Conservation (phyloP, 2,329 filamentous ascomycete species). For the Xylaria digitata region DNA sequence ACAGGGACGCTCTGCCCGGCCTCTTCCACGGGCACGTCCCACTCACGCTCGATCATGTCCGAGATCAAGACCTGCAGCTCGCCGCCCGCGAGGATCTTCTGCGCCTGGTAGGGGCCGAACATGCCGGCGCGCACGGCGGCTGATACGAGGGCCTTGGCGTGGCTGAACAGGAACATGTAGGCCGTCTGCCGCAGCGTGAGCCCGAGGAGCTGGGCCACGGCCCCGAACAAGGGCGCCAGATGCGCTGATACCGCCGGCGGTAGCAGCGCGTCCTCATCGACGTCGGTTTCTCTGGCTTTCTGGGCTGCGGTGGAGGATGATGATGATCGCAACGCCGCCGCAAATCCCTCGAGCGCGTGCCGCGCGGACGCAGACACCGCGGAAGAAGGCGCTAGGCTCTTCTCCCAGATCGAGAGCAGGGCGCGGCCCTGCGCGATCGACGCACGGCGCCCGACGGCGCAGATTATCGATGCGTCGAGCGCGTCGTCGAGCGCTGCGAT, state of each 20-base stretch:
- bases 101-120: constrained; percentile 84
- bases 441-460: constrained; percentile 81
- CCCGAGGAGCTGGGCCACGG: constrained; percentile 70
- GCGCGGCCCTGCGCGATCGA: constrained; percentile 81
- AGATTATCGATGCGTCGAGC: constrained; percentile 80
- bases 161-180: constrained; percentile 80
- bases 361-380: constrained; percentile 43
- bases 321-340: constrained; percentile 36
- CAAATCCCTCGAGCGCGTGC: constrained; percentile 31
- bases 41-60: constrained; percentile 69
- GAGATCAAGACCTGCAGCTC: constrained; percentile 69
- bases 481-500: constrained; percentile 75
- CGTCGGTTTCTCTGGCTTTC: not conserved
- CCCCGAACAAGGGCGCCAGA: constrained; percentile 77
- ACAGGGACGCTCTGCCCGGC: constrained; percentile 80
- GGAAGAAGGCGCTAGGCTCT: constrained; percentile 64
- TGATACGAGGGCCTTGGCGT: constrained; percentile 80
- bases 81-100: constrained; percentile 73
- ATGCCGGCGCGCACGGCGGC: constrained; percentile 82
- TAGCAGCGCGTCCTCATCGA: constrained; percentile 48
- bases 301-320: constrained; percentile 24
- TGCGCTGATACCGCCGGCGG: constrained; percentile 68
- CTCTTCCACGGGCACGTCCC: constrained; percentile 67
- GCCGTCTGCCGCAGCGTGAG: constrained; percentile 72
- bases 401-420: constrained; percentile 79